Conservation (phyloP, 345 rosid species). For the Bruguiera parviflora region DNA sequence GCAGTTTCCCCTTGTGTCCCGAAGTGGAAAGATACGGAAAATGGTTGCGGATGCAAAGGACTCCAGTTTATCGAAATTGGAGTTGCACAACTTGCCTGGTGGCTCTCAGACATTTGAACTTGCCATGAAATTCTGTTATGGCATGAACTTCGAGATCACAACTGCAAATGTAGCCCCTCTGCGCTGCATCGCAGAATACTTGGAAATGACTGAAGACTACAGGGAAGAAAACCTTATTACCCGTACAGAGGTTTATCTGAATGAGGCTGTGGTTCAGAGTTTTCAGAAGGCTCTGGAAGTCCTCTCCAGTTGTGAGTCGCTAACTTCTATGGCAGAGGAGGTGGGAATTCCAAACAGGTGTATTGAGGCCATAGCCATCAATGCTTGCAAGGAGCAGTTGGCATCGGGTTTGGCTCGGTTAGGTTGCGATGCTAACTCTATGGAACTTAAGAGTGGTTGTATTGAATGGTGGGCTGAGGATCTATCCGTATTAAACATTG, state of each 20-base stretch:
- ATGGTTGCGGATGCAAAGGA: conserved; percentile 58
- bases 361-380: conserved; percentile 68
- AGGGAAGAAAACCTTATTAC: conserved; percentile 61
- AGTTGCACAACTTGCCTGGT: conserved; percentile 63
- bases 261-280: conserved; percentile 52
- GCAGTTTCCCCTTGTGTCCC: conserved; percentile 85
- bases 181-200: conserved; percentile 65
- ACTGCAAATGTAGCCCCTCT: conserved; percentile 55
- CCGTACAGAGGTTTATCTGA: conserved; percentile 56
- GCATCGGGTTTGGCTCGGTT: conserved; percentile 57
- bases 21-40: conserved; percentile 74
- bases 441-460: conserved; percentile 55
- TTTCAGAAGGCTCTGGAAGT: conserved; percentile 66
- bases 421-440: conserved; percentile 39
- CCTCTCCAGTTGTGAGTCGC: conserved; percentile 52
- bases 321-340: conserved; percentile 43
- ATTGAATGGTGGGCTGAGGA: conserved; percentile 83
- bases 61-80: conserved; percentile 44
- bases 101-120: conserved; percentile 76
- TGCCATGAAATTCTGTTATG: conserved; percentile 85
- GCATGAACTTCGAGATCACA: conserved; percentile 87
- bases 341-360: conserved; percentile 51
- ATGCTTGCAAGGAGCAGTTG: conserved; percentile 72
- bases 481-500: conserved; percentile 54
- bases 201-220: conserved; percentile 86